These are phyloP conservation scores for Bacidia rubella DNA, from an alignment of 495 filamentous ascomycete species.

Conservation along the genomic window DNA sequence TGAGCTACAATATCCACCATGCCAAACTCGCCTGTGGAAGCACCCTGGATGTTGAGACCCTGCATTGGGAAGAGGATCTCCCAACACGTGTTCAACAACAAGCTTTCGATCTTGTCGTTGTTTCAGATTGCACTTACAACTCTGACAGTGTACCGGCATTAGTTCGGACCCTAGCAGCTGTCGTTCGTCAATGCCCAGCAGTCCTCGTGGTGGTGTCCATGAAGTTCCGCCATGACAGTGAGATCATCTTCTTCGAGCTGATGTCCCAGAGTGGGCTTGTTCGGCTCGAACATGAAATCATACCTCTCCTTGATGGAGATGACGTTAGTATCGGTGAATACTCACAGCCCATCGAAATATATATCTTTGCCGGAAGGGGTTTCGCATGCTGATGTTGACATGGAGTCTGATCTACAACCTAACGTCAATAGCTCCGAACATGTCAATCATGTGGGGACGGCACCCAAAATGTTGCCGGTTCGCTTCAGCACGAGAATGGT, in stretches of 20 bases:
- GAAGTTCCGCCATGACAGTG: slow-evolving; percentile 76
- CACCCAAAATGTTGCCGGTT: neutral
- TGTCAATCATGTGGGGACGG: too few species aligned
- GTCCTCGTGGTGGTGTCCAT: slow-evolving; percentile 57
- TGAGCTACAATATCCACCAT: slow-evolving; percentile 38
- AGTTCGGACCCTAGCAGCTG: slow-evolving; percentile 49
- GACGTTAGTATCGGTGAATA: slow-evolving; percentile 22
- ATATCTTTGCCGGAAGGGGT: slow-evolving; percentile 25
- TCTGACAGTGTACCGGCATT: slow-evolving; percentile 63
- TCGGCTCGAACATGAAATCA: slow-evolving; percentile 29
- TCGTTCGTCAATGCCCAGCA: slow-evolving; percentile 38
- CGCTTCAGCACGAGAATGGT: neutral
- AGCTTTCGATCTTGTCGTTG: slow-evolving; percentile 56
- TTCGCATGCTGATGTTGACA: neutral
- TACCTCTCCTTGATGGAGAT: slow-evolving; percentile 46
- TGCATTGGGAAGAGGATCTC: slow-evolving; percentile 61
- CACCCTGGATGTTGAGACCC: slow-evolving; percentile 38
- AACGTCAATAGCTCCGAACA: too few species aligned
- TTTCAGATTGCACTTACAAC: slow-evolving; percentile 96
- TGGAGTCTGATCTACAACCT: too few species aligned
- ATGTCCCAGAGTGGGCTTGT: slow-evolving; percentile 47
- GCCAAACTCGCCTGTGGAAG: slow-evolving; percentile 28
- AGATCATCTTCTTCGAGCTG: slow-evolving; percentile 65
- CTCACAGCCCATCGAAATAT: slow-evolving; percentile 46
- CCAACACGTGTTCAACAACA: slow-evolving; percentile 28